Percentiles rank a stretch among this genome's conserved stretches.
phyloP scores from a whole-genome alignment of 345 rosid species.

The Eucalyptus microcorys region DNA sequence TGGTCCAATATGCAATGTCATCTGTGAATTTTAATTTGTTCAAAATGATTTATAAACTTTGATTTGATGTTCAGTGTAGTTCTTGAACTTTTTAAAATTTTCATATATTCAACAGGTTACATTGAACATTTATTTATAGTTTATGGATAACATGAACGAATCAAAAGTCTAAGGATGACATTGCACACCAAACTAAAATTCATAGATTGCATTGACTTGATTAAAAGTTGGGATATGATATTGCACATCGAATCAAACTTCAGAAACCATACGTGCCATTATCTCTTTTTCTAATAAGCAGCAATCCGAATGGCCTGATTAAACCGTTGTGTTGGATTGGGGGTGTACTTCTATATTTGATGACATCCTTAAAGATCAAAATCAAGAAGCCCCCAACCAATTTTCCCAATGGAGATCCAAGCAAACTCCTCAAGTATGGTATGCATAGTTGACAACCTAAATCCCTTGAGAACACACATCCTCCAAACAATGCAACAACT shows the following conservation, averaged over 20 bases:
- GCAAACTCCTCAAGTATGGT: background rate
- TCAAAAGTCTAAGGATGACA: background rate
- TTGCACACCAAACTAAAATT: no score
- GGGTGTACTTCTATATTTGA: background rate
- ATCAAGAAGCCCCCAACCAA: background rate
- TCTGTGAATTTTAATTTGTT: no score
- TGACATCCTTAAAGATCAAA: background rate
- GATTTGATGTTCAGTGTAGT: background rate
- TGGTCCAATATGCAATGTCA: background rate
- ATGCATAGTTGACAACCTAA: background rate
- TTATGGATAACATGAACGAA: background rate
- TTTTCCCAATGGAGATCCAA: background rate
- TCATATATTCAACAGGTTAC: background rate
- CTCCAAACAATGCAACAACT: background rate
- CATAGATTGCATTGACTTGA: background rate
- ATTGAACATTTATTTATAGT: background rate
- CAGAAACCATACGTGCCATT: fast-evolving
- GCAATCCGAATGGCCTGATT: background rate
- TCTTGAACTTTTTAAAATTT: background rate
- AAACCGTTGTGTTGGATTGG: fast-evolving
- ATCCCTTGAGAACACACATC: background rate
- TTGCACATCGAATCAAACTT: background rate
- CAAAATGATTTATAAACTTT: fast-evolving
- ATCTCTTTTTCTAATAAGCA: background rate
- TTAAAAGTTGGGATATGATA: no score